Percentiles rank a stretch among this genome's conserved stretches.
These are phyloP conservation scores for Corylus avellana DNA, from an alignment of 306 rosid genomes.

Conservation along the genomic window DNA sequence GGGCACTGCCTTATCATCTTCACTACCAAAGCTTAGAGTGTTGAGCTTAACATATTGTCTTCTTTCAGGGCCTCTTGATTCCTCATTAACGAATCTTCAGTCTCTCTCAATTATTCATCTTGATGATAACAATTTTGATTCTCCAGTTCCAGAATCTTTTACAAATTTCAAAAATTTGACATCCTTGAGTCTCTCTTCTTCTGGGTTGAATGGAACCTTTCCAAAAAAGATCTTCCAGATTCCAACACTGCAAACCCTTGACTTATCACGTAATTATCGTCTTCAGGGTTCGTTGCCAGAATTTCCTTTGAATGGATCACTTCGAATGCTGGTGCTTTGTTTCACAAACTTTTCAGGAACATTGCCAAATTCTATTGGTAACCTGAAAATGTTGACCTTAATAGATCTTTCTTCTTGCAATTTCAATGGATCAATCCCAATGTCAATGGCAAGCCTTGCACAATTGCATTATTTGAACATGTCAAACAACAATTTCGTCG, in stretches of 20 bases:
- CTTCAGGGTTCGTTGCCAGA: slow-evolving; percentile 39
- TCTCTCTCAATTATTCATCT: slow-evolving; percentile 11
- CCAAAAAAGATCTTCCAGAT: too few relatives aligned
- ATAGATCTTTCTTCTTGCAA: slow-evolving; percentile 30
- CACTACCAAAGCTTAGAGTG: neutral
- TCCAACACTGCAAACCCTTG: slow-evolving; percentile 24
- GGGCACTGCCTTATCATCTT: neutral
- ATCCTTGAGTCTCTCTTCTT: neutral
- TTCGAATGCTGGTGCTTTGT: neutral
- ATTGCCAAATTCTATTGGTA: slow-evolving; percentile 25
- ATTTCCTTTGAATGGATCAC: slow-evolving; percentile 22
- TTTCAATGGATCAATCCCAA: slow-evolving; percentile 37
- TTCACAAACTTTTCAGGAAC: slow-evolving; percentile 32
- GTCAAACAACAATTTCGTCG: slow-evolving; percentile 31
- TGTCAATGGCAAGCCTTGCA: slow-evolving; percentile 25
- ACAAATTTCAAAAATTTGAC: slow-evolving; percentile 24
- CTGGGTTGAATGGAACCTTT: slow-evolving; percentile 28
- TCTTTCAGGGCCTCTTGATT: neutral
- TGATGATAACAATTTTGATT: slow-evolving; percentile 19
- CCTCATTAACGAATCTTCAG: neutral
- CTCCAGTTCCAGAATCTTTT: slow-evolving; percentile 27
- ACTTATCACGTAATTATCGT: slow-evolving; percentile 23
- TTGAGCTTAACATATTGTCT: neutral
- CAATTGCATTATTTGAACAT: slow-evolving; percentile 35
- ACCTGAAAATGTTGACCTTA: slow-evolving; percentile 23